phyloP scores from a whole-genome alignment of 805 yeast species.

The Cyberlindnera lachancei region DNA sequence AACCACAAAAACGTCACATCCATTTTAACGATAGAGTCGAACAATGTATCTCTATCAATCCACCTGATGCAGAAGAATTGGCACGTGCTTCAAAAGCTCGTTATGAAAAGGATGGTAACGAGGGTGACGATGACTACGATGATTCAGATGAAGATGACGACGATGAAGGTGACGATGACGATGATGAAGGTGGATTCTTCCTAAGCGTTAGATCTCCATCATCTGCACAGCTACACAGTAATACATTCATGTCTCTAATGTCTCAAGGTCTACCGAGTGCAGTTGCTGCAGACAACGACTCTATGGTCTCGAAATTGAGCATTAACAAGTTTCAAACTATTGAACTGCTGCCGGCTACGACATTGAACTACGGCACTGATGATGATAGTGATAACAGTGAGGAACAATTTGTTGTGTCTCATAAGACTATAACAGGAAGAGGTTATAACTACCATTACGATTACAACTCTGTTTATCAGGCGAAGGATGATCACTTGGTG shows the following conservation, averaged over 20 bases:
- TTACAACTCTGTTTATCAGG: slow-evolving; percentile 68
- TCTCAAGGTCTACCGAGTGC: slow-evolving; percentile 2
- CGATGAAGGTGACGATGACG: slow-evolving; percentile 34
- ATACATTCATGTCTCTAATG: slow-evolving; percentile 7
- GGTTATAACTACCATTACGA: slow-evolving; percentile 77
- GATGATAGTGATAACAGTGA: slow-evolving; percentile 45
- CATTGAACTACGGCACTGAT: slow-evolving; percentile 69
- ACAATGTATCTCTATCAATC: slow-evolving; percentile 74
- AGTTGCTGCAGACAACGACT: slow-evolving; percentile 3
- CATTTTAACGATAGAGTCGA: slow-evolving; percentile 93
- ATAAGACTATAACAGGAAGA: slow-evolving; percentile 62
- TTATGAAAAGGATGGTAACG: slow-evolving; percentile 24
- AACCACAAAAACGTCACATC: slow-evolving; percentile 47
- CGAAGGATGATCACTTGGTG: slow-evolving; percentile 25
- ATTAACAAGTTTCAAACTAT: slow-evolving; percentile 32
- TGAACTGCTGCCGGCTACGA: slow-evolving; percentile 78
- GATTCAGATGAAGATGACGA: slow-evolving; percentile 22
- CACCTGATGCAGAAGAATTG: slow-evolving; percentile 18
- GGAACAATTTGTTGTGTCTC: slow-evolving; percentile 49
- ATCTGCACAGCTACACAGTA: slow-evolving; percentile 22
- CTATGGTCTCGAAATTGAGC: neutral
- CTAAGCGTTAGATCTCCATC: slow-evolving; percentile 43
- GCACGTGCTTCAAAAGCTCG: no score
- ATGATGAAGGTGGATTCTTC: slow-evolving; percentile 66
- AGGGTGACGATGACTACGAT: slow-evolving; percentile 7